Evolutionary conservation across 1,139 yeast genomes (phyloP).

Genomic region (Geotrichum armillariae): DNA sequence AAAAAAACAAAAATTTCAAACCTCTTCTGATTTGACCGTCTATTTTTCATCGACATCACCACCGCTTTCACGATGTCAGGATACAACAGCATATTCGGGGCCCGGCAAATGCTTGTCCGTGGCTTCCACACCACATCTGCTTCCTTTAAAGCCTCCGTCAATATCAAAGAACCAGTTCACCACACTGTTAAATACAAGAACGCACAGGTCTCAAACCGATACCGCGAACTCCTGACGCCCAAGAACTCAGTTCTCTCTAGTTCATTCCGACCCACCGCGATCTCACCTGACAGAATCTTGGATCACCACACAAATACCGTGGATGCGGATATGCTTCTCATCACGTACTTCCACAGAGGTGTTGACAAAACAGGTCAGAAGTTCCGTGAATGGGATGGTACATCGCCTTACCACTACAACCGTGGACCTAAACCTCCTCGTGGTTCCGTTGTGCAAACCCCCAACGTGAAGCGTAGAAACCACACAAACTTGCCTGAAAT

Average conservation of each 20-base stretch:
- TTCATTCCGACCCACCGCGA: constrained; percentile 69
- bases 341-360: constrained; percentile 70
- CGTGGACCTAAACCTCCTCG: constrained; percentile 51
- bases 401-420: constrained; percentile 86
- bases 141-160: constrained; percentile 10
- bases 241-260: constrained; percentile 55
- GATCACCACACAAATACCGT: constrained; percentile 77
- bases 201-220: constrained; percentile 56
- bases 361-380: constrained; percentile 59
- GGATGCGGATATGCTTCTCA: constrained; percentile 73
- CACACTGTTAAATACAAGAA: constrained; percentile 79
- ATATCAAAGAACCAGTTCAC: constrained; percentile 77
- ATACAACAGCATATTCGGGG: constrained; percentile 9
- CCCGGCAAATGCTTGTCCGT: constrained; percentile 13
- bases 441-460: constrained; percentile 59
- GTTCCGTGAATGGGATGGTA: constrained; percentile 81
- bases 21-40: constrained; percentile 7
- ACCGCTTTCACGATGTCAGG: neutral
- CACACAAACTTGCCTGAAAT: constrained; percentile 71
- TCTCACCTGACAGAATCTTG: constrained; percentile 74
- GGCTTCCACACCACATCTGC: constrained; percentile 31
- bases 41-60: constrained; percentile 1
- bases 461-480: constrained; percentile 66
- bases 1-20: constrained; percentile 16
- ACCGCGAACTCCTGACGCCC: constrained; percentile 63